Conservation (phyloP, 2,329 filamentous ascomycete species). For the Fusarium armeniacum region DNA sequence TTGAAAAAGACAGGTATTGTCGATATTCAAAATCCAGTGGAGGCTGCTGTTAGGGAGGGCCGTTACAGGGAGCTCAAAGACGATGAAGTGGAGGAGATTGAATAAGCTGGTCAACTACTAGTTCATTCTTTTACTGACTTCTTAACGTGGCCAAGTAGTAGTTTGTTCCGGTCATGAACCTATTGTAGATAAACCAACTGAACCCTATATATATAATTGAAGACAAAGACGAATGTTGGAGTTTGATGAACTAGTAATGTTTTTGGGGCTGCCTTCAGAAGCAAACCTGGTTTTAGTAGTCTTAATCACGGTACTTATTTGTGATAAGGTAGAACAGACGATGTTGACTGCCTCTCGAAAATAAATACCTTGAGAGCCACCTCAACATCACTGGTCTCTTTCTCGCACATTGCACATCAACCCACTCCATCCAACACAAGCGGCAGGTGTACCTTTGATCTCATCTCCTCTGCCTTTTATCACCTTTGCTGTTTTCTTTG, state of each 20-base stretch:
- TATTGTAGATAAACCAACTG: background rate
- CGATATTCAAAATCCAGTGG: constrained; percentile 83
- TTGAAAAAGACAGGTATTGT: constrained; percentile 82
- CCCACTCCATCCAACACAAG: constrained; percentile 1
- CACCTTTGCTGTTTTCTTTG: background rate
- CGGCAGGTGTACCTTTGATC: background rate
- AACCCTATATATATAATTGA: background rate
- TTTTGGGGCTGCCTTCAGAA: background rate
- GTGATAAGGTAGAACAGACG: background rate
- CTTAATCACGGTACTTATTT: background rate
- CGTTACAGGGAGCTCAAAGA: constrained; percentile 77
- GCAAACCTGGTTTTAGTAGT: background rate
- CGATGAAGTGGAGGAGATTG: constrained; percentile 63
- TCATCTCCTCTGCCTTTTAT: background rate
- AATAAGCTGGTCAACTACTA: constrained; percentile 39
- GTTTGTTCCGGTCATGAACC: background rate
- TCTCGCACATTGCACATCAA: background rate
- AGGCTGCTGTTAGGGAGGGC: constrained; percentile 76
- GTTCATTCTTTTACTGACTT: background rate
- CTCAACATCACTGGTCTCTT: background rate
- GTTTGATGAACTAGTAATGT: background rate
- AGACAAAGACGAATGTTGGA: constrained; percentile 16
- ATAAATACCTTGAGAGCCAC: constrained; percentile 3
- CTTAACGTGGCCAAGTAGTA: background rate
- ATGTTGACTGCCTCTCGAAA: background rate